Conservation (phyloP, 306 rosid genomes). For the Gynostemma pentaphyllum region DNA sequence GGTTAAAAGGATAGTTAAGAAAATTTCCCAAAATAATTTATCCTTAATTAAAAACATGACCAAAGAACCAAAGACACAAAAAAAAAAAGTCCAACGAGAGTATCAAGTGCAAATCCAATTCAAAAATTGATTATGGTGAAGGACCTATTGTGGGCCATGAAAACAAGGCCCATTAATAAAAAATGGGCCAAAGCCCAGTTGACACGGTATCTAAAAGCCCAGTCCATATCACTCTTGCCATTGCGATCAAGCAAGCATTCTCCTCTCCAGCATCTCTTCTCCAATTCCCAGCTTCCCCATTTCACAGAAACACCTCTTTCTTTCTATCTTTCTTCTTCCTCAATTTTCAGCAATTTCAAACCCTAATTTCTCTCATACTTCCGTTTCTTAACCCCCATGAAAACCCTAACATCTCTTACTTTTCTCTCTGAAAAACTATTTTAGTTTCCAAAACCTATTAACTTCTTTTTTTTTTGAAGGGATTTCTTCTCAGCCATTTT, state of each 20-base stretch:
- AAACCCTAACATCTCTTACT: neutral
- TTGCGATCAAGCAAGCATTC: neutral
- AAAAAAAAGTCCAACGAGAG: too few species aligned
- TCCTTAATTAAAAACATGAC: too few species aligned
- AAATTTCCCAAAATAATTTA: too few species aligned
- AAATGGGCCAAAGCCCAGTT: too few species aligned
- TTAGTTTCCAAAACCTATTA: neutral
- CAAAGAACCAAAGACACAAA: too few species aligned
- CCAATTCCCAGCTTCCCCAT: neutral
- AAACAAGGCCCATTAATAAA: too few species aligned
- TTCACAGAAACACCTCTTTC: neutral
- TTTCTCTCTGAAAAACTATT: neutral
- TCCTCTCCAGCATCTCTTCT: neutral
- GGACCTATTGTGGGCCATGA: too few species aligned
- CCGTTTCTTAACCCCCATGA: neutral
- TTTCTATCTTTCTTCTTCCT: neutral
- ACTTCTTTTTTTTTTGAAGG: neutral
- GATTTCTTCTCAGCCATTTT: conserved; percentile 5
- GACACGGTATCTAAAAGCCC: neutral
- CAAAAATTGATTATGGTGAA: too few species aligned
- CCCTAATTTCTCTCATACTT: neutral
- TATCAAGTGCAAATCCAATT: too few species aligned
- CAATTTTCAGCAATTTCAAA: conserved; percentile 2
- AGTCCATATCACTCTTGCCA: neutral
- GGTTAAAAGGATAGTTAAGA: too few species aligned